These are phyloP conservation scores for Lolium rigidum DNA, from an alignment of 176 grass and related monocot species.

Conservation along the genomic window DNA sequence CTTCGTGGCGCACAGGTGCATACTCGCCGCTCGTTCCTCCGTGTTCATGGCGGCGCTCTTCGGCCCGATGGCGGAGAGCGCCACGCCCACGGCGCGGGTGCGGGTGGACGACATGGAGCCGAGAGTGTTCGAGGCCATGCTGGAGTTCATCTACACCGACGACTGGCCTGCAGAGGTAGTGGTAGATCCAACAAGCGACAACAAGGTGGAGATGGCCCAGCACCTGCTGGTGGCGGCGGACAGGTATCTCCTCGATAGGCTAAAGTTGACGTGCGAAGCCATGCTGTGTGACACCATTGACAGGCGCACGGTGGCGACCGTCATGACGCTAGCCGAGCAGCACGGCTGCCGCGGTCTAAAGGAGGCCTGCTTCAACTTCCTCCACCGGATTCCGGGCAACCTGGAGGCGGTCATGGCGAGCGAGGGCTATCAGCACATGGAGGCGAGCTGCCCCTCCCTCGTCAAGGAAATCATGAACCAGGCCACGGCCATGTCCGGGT, in stretches of 20 bases:
- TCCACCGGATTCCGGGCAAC: neutral
- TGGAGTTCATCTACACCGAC: neutral
- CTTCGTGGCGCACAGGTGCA: neutral
- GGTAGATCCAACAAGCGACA: neutral
- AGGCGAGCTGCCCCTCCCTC: constrained; percentile 3
- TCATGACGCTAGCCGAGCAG: neutral
- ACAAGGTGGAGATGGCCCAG: neutral
- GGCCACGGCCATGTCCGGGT: neutral
- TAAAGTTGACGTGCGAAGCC: neutral
- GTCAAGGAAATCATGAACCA: neutral
- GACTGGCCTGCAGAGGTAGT: neutral
- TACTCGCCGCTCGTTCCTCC: neutral
- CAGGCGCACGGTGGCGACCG: neutral
- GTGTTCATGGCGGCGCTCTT: neutral
- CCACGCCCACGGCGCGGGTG: neutral
- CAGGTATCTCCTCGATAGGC: neutral
- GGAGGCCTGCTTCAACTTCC: neutral
- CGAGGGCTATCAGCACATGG: neutral
- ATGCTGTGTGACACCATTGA: neutral
- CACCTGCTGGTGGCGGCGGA: neutral
- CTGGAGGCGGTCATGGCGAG: constrained; percentile 15
- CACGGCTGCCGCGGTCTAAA: neutral
- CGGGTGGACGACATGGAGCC: neutral
- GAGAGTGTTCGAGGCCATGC: constrained; percentile 4
- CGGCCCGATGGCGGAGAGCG: neutral